phyloP scores from a whole-genome alignment of 495 filamentous ascomycete genomes.

The Extremus antarcticus region DNA sequence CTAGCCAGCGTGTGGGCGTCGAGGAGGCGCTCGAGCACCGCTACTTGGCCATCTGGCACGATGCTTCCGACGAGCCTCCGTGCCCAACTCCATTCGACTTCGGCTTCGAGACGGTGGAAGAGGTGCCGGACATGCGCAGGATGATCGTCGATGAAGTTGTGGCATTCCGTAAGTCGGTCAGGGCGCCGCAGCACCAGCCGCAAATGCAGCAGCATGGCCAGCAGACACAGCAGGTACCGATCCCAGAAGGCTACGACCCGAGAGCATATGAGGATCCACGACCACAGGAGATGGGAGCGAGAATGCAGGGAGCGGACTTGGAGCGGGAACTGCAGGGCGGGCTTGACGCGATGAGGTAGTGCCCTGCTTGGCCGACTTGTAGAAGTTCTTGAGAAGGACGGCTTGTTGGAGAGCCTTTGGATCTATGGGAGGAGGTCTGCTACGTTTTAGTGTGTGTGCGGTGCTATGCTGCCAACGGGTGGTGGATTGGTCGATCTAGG shows the following conservation, averaged over 20 bases:
- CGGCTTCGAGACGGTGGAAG: constrained; percentile 91
- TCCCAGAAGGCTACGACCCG: constrained; percentile 56
- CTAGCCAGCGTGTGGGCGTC: constrained; percentile 78
- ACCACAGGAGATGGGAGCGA: constrained; percentile 62
- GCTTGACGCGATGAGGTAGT: constrained; percentile 47
- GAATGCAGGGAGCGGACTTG: constrained; percentile 46
- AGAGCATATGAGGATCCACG: constrained; percentile 79
- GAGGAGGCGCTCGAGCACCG: constrained; percentile 91
- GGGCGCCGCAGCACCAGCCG: constrained; percentile 44
- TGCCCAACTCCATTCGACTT: constrained; percentile 95
- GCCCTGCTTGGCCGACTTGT: neutral
- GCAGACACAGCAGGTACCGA: constrained; percentile 52
- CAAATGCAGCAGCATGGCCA: constrained; percentile 34
- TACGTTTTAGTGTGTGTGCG: too few relatives aligned
- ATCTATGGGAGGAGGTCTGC: too few relatives aligned
- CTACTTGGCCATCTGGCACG: constrained; percentile 97
- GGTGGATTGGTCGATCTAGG: too few relatives aligned
- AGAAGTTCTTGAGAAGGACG: neutral
- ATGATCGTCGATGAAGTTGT: constrained; percentile 94
- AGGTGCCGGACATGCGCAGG: constrained; percentile 83
- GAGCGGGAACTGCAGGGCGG: constrained; percentile 80
- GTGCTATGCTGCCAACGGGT: too few relatives aligned
- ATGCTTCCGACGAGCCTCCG: constrained; percentile 85
- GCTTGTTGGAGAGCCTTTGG: too few relatives aligned
- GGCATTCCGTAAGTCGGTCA: constrained; percentile 64